Conservation (phyloP, 345 rosid genomes). For the Hibiscus syriacus region DNA sequence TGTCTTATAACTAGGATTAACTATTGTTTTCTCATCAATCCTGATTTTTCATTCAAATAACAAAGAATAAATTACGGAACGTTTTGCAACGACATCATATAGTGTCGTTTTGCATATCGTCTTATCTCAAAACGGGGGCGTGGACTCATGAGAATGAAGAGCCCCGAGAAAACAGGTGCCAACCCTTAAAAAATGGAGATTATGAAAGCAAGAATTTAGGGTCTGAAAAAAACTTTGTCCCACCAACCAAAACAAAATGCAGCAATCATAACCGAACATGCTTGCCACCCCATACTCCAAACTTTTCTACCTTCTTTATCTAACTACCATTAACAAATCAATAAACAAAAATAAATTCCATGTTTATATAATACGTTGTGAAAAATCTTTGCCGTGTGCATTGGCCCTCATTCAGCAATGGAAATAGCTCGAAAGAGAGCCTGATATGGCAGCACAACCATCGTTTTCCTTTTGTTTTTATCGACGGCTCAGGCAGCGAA, state of each 20-base stretch:
- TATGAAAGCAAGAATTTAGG: not conserved
- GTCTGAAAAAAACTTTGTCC: not conserved
- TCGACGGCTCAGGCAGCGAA: constrained; percentile 8
- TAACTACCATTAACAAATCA: not conserved
- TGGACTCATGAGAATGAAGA: no score
- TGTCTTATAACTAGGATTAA: no score
- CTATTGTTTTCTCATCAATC: no score
- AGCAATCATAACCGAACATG: constrained; percentile 56
- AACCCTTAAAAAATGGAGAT: not conserved
- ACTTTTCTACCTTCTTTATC: constrained; percentile 7
- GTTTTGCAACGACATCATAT: no score
- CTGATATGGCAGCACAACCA: not conserved
- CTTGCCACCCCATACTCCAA: constrained; percentile 36
- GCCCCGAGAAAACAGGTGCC: not conserved
- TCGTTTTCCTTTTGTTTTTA: constrained; percentile 11
- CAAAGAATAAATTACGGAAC: no score
- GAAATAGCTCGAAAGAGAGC: constrained; percentile 15
- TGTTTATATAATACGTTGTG: no score
- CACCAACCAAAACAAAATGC: constrained; percentile 24
- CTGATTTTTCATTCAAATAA: no score
- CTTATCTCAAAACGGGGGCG: no score
- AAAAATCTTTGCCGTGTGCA: no score
- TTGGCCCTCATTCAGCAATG: constrained; percentile 1
- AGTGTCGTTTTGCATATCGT: no score
- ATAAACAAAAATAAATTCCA: no score